Conservation (phyloP, 2,329 filamentous ascomycete species). For the Fusarium foetens region DNA sequence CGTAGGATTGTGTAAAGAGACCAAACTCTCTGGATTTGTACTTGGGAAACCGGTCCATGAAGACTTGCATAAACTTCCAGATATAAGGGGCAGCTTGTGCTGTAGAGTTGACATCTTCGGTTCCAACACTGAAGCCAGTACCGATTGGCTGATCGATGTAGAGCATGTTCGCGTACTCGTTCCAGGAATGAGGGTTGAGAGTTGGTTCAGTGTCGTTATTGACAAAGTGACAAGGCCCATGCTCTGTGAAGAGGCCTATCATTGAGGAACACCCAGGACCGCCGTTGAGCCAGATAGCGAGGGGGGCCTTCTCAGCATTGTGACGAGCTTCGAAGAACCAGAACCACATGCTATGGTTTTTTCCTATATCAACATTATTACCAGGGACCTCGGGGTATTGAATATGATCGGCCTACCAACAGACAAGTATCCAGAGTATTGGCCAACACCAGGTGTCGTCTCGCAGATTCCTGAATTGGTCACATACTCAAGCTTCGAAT, state of each 20-base stretch:
- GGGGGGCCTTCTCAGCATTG: constrained; percentile 50
- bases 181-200: constrained; percentile 70
- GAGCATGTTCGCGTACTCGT: constrained; percentile 72
- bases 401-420: constrained; percentile 55
- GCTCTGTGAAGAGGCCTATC: constrained; percentile 66
- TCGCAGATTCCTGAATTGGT: constrained; percentile 59
- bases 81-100: constrained; percentile 50
- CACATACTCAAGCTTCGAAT: constrained; percentile 39
- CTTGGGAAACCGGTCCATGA: constrained; percentile 70
- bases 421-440: constrained; percentile 71
- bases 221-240: constrained; percentile 81
- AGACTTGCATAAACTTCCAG: constrained; percentile 69
- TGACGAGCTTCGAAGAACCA: constrained; percentile 62
- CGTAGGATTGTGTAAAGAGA: constrained; percentile 65
- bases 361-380: constrained; percentile 41
- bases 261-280: constrained; percentile 50
- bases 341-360: constrained; percentile 51
- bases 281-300: constrained; percentile 67
- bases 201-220: constrained; percentile 46
- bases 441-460: constrained; percentile 69
- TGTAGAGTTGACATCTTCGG: constrained; percentile 44
- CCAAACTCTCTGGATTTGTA: constrained; percentile 69
- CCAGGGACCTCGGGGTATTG: neutral
- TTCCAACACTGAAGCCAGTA: constrained; percentile 45
- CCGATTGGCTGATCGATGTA: constrained; percentile 72